Percentiles rank a stretch among this genome's conserved stretches.
These are phyloP conservation scores for Esteya vermicola DNA, from an alignment of 2,329 filamentous ascomycete genomes.

Conservation along the genomic window DNA sequence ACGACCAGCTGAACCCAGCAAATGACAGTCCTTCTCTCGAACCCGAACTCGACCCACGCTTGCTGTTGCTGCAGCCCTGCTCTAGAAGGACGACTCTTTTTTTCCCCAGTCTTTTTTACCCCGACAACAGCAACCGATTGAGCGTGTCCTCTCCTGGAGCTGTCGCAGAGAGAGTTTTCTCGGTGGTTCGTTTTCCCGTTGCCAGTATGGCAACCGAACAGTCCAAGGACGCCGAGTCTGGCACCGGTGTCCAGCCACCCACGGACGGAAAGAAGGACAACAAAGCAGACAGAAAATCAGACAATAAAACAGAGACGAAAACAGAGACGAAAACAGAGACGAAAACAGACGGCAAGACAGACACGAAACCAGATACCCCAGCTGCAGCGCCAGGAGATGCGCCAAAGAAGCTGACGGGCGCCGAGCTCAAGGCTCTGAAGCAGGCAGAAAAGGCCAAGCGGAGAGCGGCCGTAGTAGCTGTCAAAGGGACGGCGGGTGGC, in stretches of 20 bases:
- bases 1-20: too few relatives aligned
- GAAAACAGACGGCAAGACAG: background rate
- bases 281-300: background rate
- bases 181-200: background rate
- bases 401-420: constrained; percentile 47
- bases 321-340: background rate
- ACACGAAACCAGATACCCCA: background rate
- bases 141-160: too few relatives aligned
- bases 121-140: too few relatives aligned
- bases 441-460: constrained; percentile 87
- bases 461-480: constrained; percentile 55
- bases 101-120: too few relatives aligned
- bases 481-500: constrained; percentile 28
- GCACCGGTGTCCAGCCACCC: background rate
- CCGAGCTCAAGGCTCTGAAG: constrained; percentile 75
- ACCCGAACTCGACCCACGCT: too few relatives aligned
- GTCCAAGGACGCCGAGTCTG: background rate
- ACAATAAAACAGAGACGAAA: background rate
- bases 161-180: background rate
- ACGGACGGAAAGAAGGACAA: too few relatives aligned
- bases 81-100: too few relatives aligned
- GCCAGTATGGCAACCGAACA: constrained; percentile 2
- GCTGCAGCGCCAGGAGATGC: constrained; percentile 7
- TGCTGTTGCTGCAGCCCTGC: too few relatives aligned
- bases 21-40: too few relatives aligned